phyloP scores from a whole-genome alignment of 371 early-diverging fungal genomes.

The Circinella umbellata region DNA sequence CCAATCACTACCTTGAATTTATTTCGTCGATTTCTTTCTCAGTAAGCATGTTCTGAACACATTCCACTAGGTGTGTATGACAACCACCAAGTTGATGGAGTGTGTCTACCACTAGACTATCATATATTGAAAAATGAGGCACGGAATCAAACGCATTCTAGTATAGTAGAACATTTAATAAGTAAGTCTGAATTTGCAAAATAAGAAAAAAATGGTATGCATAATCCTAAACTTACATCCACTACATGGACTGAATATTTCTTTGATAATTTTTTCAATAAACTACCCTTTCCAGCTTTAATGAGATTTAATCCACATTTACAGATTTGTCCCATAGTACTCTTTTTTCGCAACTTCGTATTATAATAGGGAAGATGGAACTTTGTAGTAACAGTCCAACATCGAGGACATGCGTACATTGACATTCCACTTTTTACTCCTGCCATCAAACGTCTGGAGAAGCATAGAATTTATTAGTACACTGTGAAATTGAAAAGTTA shows the following conservation, averaged over 20 bases:
- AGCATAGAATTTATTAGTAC: neutral
- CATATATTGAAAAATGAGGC: conserved; percentile 10
- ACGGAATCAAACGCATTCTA: conserved; percentile 10
- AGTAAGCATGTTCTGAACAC: neutral
- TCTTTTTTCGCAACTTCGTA: neutral
- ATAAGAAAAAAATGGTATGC: too few relatives aligned
- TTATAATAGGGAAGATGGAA: neutral
- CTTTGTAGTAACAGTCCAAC: neutral
- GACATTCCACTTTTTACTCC: too few relatives aligned
- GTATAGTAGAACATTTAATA: neutral
- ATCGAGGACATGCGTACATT: neutral
- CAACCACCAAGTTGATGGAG: conserved; percentile 14
- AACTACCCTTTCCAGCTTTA: neutral
- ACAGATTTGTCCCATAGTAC: neutral
- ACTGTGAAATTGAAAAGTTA: neutral
- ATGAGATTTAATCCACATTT: neutral
- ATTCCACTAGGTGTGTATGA: neutral
- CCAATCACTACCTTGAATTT: neutral
- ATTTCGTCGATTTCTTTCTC: neutral
- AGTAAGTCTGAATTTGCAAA: too few relatives aligned
- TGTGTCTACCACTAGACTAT: neutral
- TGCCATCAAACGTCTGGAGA: neutral
- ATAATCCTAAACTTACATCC: neutral
- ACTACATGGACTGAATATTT: neutral
- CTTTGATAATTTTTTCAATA: neutral